Percentiles rank a stretch among this genome's conserved stretches.
These are phyloP conservation scores for Kazachstania viticola DNA, from an alignment of 805 yeast genomes.

Conservation along the genomic window DNA sequence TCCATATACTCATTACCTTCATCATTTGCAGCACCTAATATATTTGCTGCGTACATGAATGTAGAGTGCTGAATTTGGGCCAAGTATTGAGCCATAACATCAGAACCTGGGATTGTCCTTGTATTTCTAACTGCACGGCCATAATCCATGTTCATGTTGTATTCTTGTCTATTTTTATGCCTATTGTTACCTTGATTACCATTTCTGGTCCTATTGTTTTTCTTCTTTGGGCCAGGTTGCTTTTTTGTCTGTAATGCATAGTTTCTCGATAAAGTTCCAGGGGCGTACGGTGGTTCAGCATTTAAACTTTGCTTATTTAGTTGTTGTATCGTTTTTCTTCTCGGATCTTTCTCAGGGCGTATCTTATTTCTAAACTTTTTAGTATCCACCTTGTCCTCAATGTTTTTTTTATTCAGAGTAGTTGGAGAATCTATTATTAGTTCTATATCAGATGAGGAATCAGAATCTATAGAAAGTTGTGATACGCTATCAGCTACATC, in stretches of 20 bases:
- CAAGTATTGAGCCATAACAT: constrained; percentile 67
- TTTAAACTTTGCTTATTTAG: no score
- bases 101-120: constrained; percentile 43
- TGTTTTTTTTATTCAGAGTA: neutral
- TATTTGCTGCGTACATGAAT: constrained; percentile 40
- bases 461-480: neutral
- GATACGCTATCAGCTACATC: neutral
- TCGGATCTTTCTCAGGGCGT: no score
- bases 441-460: constrained; percentile 9
- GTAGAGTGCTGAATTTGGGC: constrained; percentile 61
- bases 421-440: constrained; percentile 11
- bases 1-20: constrained; percentile 21
- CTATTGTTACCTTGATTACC: constrained; percentile 4
- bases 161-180: neutral
- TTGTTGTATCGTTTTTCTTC: no score
- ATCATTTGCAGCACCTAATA: constrained; percentile 39
- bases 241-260: neutral
- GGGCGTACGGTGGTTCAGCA: no score
- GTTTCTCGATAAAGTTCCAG: no score
- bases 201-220: neutral
- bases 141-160: no score
- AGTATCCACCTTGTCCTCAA: constrained; percentile 1
- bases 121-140: no score
- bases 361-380: neutral
- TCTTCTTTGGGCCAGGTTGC: neutral